These are phyloP conservation scores for Populus simonii DNA, from an alignment of 345 rosid genomes.

Conservation along the genomic window DNA sequence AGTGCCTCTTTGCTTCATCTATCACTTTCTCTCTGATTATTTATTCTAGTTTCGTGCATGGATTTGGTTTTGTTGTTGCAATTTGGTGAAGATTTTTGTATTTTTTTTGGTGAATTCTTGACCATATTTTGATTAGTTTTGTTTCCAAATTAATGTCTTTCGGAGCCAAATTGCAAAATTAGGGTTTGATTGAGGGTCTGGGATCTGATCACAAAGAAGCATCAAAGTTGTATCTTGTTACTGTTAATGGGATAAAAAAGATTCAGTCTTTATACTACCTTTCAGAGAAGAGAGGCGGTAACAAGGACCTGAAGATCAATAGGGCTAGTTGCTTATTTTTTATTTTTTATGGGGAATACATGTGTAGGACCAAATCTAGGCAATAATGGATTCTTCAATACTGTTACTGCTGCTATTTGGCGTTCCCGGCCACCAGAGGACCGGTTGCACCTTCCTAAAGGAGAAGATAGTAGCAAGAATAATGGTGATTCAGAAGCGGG, in stretches of 20 bases:
- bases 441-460: slow-evolving; percentile 37
- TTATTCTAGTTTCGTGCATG: background rate
- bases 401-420: slow-evolving; percentile 82
- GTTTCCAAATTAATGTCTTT: slow-evolving; percentile 6
- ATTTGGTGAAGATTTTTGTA: background rate
- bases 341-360: slow-evolving; percentile 72
- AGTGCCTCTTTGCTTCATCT: background rate
- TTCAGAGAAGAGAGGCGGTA: slow-evolving; percentile 19
- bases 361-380: slow-evolving; percentile 81
- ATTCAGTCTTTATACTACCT: slow-evolving; percentile 6
- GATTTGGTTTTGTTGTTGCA: background rate
- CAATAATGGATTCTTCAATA: slow-evolving; percentile 64
- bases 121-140: slow-evolving; percentile 1
- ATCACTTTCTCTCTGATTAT: background rate
- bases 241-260: slow-evolving; percentile 22
- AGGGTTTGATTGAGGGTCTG: background rate
- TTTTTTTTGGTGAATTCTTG: background rate
- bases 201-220: background rate
- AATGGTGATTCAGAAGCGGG: slow-evolving; percentile 19
- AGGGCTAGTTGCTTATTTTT: background rate
- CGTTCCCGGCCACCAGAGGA: slow-evolving; percentile 55
- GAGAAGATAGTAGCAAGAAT: slow-evolving; percentile 25
- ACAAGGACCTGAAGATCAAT: slow-evolving; percentile 27
- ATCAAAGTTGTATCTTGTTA: background rate
- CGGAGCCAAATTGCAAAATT: slow-evolving; percentile 3